Base-by-base conservation (phyloP, 768 basidiomycete genomes). In the Auricularia sp. region DNA sequence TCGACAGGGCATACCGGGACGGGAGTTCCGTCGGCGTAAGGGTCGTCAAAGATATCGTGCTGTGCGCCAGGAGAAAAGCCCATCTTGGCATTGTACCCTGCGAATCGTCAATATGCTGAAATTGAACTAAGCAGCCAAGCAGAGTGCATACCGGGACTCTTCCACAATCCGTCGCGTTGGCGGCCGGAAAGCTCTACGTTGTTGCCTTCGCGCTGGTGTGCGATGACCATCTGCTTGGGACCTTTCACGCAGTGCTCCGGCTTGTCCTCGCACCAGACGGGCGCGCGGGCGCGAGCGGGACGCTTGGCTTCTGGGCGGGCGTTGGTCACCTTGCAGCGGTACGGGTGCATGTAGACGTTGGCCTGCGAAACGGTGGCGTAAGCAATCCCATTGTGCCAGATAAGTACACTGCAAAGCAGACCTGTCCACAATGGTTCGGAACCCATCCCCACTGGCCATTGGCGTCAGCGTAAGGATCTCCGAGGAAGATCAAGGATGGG, bases 261-360 rank as follows among this genome's bases (percentile, higher is more conserved):
- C 18, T 64, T 47, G 36, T 39, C 66, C 42, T 67, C 66, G 37
- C 66, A 67, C 64, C 64, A 67, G 37, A 62, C 61, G 11, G 66
- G 64, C 10, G 66, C 37, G 16, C 65, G 56, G 13, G 66, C 61
- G n/a, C 65, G 33, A 5, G 63, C 62, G 29, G 62, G 51, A 11
- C 34, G 59, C 18, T 18, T 33, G 2, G 45, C 63, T 11, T 59
- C 58, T 6, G 56, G 56, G 13, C 35, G 39, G 6, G 64, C 45
- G 18, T 54, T 54, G 16, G 64, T 45, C 8, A 67, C 66, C 21
- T 51, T 65, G 65, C 64, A 67, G 8, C 66, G 36, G 59, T 67
- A 62, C 21, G 64, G 64, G 45, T 34, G 59, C 42, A 67, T 61
- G 61, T 67, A 67, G n/a, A 67, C 58, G 54, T 67, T 67, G 6